Evolutionary conservation across 345 rosid genomes (phyloP), one percentile per base, ranked within the genome.

Genomic region (Camelina hispida): DNA sequence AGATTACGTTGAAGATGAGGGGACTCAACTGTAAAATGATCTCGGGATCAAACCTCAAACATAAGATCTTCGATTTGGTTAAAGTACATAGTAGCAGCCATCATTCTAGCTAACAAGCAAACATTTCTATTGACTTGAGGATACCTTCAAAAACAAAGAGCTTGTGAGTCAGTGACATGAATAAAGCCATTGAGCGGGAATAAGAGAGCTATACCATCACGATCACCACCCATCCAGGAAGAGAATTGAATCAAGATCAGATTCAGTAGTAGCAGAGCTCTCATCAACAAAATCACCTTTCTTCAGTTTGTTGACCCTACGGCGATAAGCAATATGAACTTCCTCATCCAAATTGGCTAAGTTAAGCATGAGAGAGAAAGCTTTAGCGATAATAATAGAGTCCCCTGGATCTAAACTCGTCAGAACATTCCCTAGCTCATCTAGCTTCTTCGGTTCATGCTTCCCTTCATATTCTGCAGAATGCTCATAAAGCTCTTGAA

Each of bases 151-250:
- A 56, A 57, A 5, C 69, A 73, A 0, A 78, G 17, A 28, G 71
- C 37, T 10, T 47, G 68, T 18, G 28, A 51, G 28, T 51, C 20
- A 20, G 55, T 50, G 42, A 13, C 22, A 28, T 30, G 22, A 71
- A 51, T 57, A 9, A 46, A 56, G 20, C 9, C 38, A 3, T 11
- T n/a, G n/a, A n/a, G 6, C 13, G n/a, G 0, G 32, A 20, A 38
- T 12, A 61, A 2, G 32, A 51, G 7, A 48, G 38, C 23, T 48
- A 14, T 7, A 93, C 99, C 99, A 53, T 96, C 99, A 72, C 98
- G 99, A 80, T 96, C 98, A 52, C 99, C 99, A 38, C 99, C 99
- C 99, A 93, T 93, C 99, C 99, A 96, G 15, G 99, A 96, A 66
- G 99, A 93, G 78, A 96, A 96, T 42, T 96, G 99, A 75, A 96